Conservation (phyloP, 169 alveolate species). For the Plasmodium ovale region DNA sequence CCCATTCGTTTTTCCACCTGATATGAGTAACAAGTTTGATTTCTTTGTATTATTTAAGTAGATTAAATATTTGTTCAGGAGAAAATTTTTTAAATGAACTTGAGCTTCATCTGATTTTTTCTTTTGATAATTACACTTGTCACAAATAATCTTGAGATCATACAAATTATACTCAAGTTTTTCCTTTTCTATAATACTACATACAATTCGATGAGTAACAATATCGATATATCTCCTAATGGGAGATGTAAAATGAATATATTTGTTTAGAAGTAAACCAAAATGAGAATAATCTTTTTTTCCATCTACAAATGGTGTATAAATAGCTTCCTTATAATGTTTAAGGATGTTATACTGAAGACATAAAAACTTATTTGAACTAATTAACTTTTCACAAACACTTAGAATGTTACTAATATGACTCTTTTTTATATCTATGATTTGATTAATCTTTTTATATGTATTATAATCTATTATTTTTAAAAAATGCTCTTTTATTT, state of each 20-base stretch:
- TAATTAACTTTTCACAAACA: conserved; percentile 79
- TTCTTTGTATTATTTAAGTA: conserved; percentile 29
- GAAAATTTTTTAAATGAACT: conserved; percentile 82
- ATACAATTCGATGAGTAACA: conserved; percentile 95
- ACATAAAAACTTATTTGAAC: conserved; percentile 78
- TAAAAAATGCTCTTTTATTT: conserved; percentile 76
- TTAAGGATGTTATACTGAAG: conserved; percentile 81
- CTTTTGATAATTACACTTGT: conserved; percentile 86
- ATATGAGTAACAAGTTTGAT: neutral
- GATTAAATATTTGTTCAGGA: conserved; percentile 83
- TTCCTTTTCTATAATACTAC: conserved; percentile 30
- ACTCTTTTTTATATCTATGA: conserved; percentile 25
- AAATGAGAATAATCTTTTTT: conserved; percentile 90
- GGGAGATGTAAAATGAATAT: conserved; percentile 99
- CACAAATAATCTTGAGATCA: conserved; percentile 78
- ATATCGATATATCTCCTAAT: conserved; percentile 99
- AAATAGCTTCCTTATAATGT: conserved; percentile 83
- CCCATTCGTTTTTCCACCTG: conserved; percentile 7
- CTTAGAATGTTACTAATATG: conserved; percentile 31
- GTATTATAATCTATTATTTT: conserved; percentile 60
- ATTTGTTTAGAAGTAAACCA: conserved; percentile 96
- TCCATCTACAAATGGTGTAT: conserved; percentile 75
- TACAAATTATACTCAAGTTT: conserved; percentile 44
- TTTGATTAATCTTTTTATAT: conserved; percentile 28
- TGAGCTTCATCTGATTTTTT: conserved; percentile 87